Percentiles rank a stretch among this genome's conserved stretches.
Conservation (phyloP, 352 stramenopile species). For the Pythium plurisporium region DNA sequence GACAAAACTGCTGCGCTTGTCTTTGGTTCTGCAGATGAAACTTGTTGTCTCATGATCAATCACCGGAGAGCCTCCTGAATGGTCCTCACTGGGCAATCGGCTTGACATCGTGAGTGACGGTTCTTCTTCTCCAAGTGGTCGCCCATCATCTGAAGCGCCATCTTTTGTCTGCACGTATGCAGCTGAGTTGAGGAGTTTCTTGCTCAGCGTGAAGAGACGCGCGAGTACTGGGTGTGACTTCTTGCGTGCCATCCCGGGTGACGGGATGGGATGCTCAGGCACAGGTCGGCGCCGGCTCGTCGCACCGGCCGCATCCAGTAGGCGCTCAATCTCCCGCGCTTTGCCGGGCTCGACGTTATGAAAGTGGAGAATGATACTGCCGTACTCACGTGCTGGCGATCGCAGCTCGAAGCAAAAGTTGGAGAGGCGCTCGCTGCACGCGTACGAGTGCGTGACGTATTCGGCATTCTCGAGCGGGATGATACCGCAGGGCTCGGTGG, state of each 20-base stretch:
- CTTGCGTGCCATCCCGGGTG: neutral
- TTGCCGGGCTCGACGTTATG: conserved; percentile 46
- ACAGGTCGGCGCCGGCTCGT: conserved; percentile 20
- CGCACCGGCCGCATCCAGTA: conserved; percentile 46
- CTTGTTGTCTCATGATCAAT: conserved; percentile 16
- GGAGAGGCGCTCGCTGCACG: conserved; percentile 42
- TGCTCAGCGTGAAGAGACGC: conserved; percentile 14
- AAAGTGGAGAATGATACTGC: conserved; percentile 75
- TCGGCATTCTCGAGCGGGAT: conserved; percentile 57
- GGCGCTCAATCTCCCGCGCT: conserved; percentile 45
- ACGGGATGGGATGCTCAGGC: neutral
- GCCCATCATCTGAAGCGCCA: neutral
- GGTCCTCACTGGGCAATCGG: too few relatives aligned
- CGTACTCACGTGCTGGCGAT: conserved; percentile 55
- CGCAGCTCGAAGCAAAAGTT: conserved; percentile 78
- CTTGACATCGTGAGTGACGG: too few relatives aligned
- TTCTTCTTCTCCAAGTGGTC: too few relatives aligned
- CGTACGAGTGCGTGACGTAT: conserved; percentile 73
- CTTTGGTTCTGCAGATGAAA: conserved; percentile 25
- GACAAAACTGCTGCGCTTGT: conserved; percentile 20
- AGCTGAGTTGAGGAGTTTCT: neutral
- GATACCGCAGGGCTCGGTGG: conserved; percentile 54
- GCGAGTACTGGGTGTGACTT: conserved; percentile 5
- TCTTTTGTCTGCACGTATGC: neutral
- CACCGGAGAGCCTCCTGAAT: neutral